A percentile compares a stretch with the other conserved stretches of the same genome.
phyloP scores from a whole-genome alignment of 345 rosid genomes.

The Pistacia integerrima region DNA sequence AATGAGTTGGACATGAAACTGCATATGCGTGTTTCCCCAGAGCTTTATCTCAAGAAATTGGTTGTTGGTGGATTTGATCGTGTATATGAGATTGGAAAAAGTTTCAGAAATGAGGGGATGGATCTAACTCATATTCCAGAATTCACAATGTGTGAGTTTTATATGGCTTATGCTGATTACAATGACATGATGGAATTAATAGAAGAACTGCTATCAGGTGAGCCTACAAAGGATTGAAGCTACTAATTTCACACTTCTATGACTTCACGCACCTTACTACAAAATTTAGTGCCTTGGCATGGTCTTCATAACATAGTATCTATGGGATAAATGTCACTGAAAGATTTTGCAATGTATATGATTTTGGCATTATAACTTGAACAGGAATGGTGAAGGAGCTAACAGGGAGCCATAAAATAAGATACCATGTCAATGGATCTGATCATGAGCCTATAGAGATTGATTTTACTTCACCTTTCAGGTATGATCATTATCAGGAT shows the following conservation, averaged over 20 bases:
- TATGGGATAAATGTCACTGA: too few relatives aligned
- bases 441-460: slow-evolving; percentile 90
- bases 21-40: slow-evolving; percentile 96
- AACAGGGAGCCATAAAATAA: slow-evolving; percentile 85
- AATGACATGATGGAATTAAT: slow-evolving; percentile 69
- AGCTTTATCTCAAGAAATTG: slow-evolving; percentile 81
- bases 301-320: too few relatives aligned
- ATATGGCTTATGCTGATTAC: slow-evolving; percentile 98
- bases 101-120: slow-evolving; percentile 95
- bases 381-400: slow-evolving; percentile 86
- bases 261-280: too few relatives aligned
- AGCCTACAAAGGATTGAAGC: too few relatives aligned
- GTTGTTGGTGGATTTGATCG: slow-evolving; percentile 93
- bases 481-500: slow-evolving; percentile 37
- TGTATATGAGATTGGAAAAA: slow-evolving; percentile 95
- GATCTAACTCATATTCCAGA: slow-evolving; percentile 98
- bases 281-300: too few relatives aligned
- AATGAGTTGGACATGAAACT: slow-evolving; percentile 85
- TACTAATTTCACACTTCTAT: too few relatives aligned
- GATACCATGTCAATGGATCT: slow-evolving; percentile 84
- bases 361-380: too few relatives aligned
- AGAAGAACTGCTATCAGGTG: slow-evolving; percentile 6
- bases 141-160: slow-evolving; percentile 97
- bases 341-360: too few relatives aligned
- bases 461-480: slow-evolving; percentile 95